Conservation (phyloP, 495 filamentous ascomycete genomes). For the Hypomontagnella monticulosa region DNA sequence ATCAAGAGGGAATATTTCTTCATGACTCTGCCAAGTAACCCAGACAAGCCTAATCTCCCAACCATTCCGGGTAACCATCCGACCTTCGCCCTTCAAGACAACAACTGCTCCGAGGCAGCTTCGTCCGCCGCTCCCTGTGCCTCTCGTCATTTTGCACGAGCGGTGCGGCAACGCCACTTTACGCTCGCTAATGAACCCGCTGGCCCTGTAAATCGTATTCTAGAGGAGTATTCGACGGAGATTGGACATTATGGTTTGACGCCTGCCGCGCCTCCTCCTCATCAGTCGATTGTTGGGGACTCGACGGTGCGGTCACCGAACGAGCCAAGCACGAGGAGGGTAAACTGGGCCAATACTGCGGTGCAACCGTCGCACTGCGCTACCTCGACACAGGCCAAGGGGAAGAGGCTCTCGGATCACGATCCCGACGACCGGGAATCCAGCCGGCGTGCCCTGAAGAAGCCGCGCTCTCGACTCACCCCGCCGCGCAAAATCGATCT, state of each 20-base stretch:
- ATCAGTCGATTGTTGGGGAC: constrained; percentile 35
- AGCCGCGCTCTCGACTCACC: constrained; percentile 42
- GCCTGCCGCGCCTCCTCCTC: constrained; percentile 29
- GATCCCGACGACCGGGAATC: constrained; percentile 35
- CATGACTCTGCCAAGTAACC: constrained; percentile 45
- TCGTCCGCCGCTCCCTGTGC: constrained; percentile 23
- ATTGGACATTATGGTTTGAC: constrained; percentile 45
- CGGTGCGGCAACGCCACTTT: constrained; percentile 30
- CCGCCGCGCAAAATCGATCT: constrained; percentile 47
- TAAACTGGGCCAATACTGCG: constrained; percentile 12
- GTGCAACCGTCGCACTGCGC: constrained; percentile 33
- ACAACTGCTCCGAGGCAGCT: constrained; percentile 33
- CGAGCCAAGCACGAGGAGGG: constrained; percentile 28
- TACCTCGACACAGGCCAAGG: constrained; percentile 31
- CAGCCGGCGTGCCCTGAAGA: constrained; percentile 37
- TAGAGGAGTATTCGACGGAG: constrained; percentile 42
- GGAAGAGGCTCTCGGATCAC: constrained; percentile 39
- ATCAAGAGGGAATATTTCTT: constrained; percentile 36
- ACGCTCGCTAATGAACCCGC: constrained; percentile 34
- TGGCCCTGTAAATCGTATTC: constrained; percentile 30
- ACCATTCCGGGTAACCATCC: constrained; percentile 31
- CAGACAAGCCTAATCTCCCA: constrained; percentile 39
- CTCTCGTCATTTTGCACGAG: constrained; percentile 23
- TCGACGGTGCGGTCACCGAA: constrained; percentile 29
- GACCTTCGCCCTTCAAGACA: constrained; percentile 36